Evolutionary conservation across 257 asterid genomes (phyloP).

Genomic region (Eucommia ulmoides): DNA sequence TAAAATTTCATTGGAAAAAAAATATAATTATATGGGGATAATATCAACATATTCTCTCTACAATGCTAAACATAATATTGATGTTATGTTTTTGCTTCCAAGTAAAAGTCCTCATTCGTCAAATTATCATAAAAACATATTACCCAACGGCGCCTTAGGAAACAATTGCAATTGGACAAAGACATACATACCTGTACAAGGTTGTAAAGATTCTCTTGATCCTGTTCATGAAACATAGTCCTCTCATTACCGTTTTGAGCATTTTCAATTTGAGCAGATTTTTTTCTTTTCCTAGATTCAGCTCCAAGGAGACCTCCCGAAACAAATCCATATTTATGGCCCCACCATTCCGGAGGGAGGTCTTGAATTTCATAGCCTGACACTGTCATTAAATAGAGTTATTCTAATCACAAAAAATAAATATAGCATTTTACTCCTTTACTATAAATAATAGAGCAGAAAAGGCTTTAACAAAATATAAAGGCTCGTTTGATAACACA

Average conservation of each 20-base stretch:
- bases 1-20: too few relatives aligned
- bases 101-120: too few relatives aligned
- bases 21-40: too few relatives aligned
- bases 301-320: slow-evolving; percentile 90
- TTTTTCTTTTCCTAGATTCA: slow-evolving; percentile 53
- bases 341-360: slow-evolving; percentile 85
- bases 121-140: too few relatives aligned
- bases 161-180: too few relatives aligned
- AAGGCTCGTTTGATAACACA: too few relatives aligned
- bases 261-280: slow-evolving; percentile 16
- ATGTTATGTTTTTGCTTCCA: too few relatives aligned
- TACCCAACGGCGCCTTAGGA: too few relatives aligned
- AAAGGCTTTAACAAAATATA: neutral
- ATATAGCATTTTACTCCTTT: neutral
- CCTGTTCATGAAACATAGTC: slow-evolving; percentile 63
- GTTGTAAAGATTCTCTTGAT: slow-evolving; percentile 91
- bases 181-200: slow-evolving; percentile 54
- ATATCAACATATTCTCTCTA: too few relatives aligned
- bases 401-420: neutral
- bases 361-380: slow-evolving; percentile 31
- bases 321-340: slow-evolving; percentile 63
- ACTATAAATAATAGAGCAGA: neutral
- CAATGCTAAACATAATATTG: too few relatives aligned
- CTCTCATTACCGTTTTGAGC: slow-evolving; percentile 27
- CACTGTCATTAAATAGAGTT: neutral